These are phyloP conservation scores for Geotrichum aggregatum DNA, from an alignment of 1,139 yeast genomes.

Conservation along the genomic window DNA sequence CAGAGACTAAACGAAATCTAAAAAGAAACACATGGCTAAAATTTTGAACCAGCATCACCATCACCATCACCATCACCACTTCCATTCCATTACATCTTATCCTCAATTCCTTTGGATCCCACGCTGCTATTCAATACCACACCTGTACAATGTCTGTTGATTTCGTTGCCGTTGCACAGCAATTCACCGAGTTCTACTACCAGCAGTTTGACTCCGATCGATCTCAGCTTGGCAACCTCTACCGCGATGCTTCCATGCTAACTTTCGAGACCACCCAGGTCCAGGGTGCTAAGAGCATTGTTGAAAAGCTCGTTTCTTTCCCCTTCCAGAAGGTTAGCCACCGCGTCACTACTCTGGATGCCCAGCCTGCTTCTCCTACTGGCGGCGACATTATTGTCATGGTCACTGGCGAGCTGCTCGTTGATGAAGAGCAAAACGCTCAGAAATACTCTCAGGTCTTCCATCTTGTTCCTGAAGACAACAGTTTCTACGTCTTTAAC, in stretches of 20 bases:
- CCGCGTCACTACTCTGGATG: constrained; percentile 90
- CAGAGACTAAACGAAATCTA: no score
- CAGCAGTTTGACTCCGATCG: constrained; percentile 93
- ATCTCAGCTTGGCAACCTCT: constrained; percentile 85
- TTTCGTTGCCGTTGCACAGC: constrained; percentile 44
- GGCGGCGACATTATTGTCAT: constrained; percentile 87
- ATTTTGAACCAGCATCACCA: no score
- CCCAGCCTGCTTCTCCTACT: constrained; percentile 92
- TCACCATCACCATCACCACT: neutral
- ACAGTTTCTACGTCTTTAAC: constrained; percentile 88
- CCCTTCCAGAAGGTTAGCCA: constrained; percentile 93
- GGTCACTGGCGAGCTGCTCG: constrained; percentile 93
- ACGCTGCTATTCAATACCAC: neutral
- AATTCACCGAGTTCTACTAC: constrained; percentile 91
- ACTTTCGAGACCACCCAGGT: constrained; percentile 92
- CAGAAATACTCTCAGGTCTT: constrained; percentile 96
- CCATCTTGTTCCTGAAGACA: constrained; percentile 91
- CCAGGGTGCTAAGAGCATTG: constrained; percentile 90
- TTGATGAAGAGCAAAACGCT: constrained; percentile 91
- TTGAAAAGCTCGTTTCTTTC: constrained; percentile 79
- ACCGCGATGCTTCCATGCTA: constrained; percentile 95
- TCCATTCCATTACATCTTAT: neutral
- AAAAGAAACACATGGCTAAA: no score
- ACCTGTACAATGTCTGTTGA: constrained; percentile 28
- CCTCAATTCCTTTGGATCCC: neutral